Percentiles rank a stretch among this genome's conserved stretches.
Evolutionary conservation across 2,329 filamentous ascomycete genomes (phyloP).

Genomic region (Raffaelea ambrosiae): DNA sequence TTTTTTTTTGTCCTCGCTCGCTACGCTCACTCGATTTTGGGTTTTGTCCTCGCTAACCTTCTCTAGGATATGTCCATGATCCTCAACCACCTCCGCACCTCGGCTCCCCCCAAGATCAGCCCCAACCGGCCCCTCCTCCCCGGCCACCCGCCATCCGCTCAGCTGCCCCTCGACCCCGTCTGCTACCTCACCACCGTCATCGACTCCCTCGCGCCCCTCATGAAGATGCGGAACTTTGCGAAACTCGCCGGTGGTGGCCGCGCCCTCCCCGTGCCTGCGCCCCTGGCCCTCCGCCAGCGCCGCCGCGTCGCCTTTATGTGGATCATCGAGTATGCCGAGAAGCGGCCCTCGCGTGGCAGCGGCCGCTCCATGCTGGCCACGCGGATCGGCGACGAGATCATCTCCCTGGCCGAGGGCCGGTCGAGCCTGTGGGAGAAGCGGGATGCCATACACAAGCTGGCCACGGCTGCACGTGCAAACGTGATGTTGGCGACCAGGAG

Average conservation of each 20-base stretch:
- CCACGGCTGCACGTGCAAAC: constrained; percentile 71
- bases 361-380: constrained; percentile 66
- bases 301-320: constrained; percentile 73
- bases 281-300: constrained; percentile 65
- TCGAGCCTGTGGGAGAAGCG: constrained; percentile 81
- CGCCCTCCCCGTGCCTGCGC: constrained; percentile 73
- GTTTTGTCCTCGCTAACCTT: not conserved
- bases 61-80: constrained; percentile 73
- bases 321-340: constrained; percentile 79
- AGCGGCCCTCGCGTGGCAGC: constrained; percentile 64
- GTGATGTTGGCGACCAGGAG: constrained; percentile 7
- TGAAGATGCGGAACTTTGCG: constrained; percentile 67
- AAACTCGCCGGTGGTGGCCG: constrained; percentile 81
- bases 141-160: constrained; percentile 64
- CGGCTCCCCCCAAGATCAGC: constrained; percentile 68
- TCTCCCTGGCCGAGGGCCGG: constrained; percentile 79
- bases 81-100: constrained; percentile 76
- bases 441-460: constrained; percentile 68
- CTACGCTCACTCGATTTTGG: constrained; percentile 6
- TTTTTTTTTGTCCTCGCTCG: not conserved
- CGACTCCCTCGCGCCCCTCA: constrained; percentile 83
- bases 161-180: constrained; percentile 82
- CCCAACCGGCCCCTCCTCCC: constrained; percentile 64
- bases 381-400: constrained; percentile 75
- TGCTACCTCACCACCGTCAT: constrained; percentile 84